Percentiles rank a stretch among this genome's conserved stretches.
phyloP scores from a whole-genome alignment of 2,329 filamentous ascomycete genomes.

The Diaporthe vexans region DNA sequence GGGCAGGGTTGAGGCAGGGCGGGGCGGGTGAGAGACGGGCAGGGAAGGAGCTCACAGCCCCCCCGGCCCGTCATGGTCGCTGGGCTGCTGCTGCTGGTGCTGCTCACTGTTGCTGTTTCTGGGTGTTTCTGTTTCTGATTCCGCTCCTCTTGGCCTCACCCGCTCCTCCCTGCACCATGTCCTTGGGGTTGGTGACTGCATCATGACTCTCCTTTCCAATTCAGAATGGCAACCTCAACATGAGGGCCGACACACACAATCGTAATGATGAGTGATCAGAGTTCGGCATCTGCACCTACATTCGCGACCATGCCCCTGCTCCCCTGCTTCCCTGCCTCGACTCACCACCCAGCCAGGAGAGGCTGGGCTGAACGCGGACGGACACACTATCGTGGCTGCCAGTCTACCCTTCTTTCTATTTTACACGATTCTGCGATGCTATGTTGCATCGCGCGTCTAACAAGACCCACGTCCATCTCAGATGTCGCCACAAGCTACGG shows the following conservation, averaged over 20 bases:
- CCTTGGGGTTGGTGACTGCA: background rate
- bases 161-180: background rate
- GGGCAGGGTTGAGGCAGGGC: background rate
- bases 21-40: slow-evolving; percentile 2
- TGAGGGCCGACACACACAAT: background rate
- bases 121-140: slow-evolving; percentile 25
- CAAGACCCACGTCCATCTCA: background rate
- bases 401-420: background rate
- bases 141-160: background rate
- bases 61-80: slow-evolving; percentile 9
- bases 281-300: background rate
- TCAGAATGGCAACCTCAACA: background rate
- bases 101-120: slow-evolving; percentile 14
- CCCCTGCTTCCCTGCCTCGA: background rate
- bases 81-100: slow-evolving; percentile 18
- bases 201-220: background rate
- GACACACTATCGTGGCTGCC: background rate
- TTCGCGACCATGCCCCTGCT: background rate
- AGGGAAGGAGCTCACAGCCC: slow-evolving; percentile 26
- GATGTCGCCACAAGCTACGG: background rate
- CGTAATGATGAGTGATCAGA: background rate
- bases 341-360: slow-evolving; percentile 9
- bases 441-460: slow-evolving; percentile 21
- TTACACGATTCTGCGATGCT: background rate
- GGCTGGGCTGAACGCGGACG: background rate